phyloP scores from a whole-genome alignment of 306 rosid species.

The Trichosanthes truncata region DNA sequence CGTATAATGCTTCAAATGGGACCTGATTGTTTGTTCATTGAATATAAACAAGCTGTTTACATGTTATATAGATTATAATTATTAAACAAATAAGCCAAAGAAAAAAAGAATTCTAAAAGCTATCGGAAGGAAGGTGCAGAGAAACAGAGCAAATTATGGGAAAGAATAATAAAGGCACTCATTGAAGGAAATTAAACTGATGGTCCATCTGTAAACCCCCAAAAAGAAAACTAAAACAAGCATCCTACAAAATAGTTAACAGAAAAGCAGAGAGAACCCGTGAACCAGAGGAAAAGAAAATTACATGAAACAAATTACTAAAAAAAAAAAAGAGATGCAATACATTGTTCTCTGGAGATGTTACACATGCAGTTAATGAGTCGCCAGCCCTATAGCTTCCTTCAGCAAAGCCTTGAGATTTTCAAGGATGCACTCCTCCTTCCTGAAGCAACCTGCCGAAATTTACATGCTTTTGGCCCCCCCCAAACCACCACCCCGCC shows the following conservation, averaged over 20 bases:
- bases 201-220: constrained; percentile 13
- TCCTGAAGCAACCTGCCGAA: constrained; percentile 5
- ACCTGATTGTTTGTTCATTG: background rate
- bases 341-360: constrained; percentile 11
- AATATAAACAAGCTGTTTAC: background rate
- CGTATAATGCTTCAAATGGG: background rate
- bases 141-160: background rate
- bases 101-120: background rate
- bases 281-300: background rate
- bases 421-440: background rate
- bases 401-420: constrained; percentile 3
- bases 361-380: constrained; percentile 13
- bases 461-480: constrained; percentile 8
- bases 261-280: background rate
- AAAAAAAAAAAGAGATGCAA: background rate
- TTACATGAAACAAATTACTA: constrained; percentile 2
- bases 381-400: constrained; percentile 7
- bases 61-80: background rate
- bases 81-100: background rate
- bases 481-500: background rate
- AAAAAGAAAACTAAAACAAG: background rate
- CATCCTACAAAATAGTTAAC: constrained; percentile 9
- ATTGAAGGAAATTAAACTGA: background rate
- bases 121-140: background rate
- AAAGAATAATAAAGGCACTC: constrained; percentile 12